These are phyloP conservation scores for Kodamaea restingae DNA, from an alignment of 805 yeast species.

Conservation along the genomic window DNA sequence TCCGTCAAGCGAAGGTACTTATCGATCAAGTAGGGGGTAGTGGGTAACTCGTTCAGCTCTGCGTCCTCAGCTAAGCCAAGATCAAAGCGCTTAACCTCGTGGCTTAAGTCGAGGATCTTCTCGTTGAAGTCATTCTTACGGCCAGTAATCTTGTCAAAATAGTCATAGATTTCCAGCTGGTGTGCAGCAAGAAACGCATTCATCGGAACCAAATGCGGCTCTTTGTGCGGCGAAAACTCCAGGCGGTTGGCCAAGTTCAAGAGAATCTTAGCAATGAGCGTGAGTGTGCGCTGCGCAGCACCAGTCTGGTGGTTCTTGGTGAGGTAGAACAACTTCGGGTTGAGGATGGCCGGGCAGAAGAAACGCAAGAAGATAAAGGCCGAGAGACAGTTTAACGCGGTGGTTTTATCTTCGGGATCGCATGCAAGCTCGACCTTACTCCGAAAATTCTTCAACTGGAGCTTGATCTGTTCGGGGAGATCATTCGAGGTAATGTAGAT, in stretches of 20 bases:
- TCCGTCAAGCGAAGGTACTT: slow-evolving; percentile 59
- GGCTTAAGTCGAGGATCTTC: slow-evolving; percentile 52
- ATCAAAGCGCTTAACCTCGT: slow-evolving; percentile 54
- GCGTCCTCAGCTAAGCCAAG: slow-evolving; percentile 49
- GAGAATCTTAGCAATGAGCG: slow-evolving; percentile 74
- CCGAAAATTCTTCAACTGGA: slow-evolving; percentile 60
- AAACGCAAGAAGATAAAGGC: slow-evolving; percentile 72
- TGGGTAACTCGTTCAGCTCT: slow-evolving; percentile 56
- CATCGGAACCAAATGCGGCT: slow-evolving; percentile 70
- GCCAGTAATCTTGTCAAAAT: slow-evolving; percentile 68
- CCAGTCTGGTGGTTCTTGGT: slow-evolving; percentile 70
- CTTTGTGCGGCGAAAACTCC: slow-evolving; percentile 71
- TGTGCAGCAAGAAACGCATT: slow-evolving; percentile 63
- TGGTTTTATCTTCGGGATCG: slow-evolving; percentile 49
- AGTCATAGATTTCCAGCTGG: slow-evolving; percentile 56
- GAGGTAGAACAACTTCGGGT: slow-evolving; percentile 80
- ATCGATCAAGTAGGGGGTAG: slow-evolving; percentile 66
- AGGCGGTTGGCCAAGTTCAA: slow-evolving; percentile 77
- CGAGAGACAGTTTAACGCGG: slow-evolving; percentile 68
- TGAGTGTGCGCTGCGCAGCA: slow-evolving; percentile 68
- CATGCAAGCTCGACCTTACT: slow-evolving; percentile 59
- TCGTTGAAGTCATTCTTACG: slow-evolving; percentile 63
- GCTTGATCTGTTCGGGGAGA: slow-evolving; percentile 64
- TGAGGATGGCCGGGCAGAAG: slow-evolving; percentile 86
- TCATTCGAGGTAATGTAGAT: slow-evolving; percentile 68